Evolutionary conservation across 768 basidiomycete species (phyloP).

Genomic region (Boletus subparvulus): DNA sequence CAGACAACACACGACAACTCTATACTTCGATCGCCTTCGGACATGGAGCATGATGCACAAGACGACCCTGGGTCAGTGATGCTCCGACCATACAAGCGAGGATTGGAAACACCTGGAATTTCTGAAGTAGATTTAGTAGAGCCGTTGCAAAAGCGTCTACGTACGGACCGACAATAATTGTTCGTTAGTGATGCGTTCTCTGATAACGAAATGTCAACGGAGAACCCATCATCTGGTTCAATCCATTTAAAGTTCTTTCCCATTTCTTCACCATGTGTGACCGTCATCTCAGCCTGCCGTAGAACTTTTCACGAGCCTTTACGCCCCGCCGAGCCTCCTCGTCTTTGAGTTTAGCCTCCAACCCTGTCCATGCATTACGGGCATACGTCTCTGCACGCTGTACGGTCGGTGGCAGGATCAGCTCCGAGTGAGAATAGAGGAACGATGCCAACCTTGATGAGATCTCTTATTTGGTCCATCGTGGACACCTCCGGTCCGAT

Average conservation of each 20-base stretch:
- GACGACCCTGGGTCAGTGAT: background rate
- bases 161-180: background rate
- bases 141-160: background rate
- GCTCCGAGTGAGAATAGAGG: background rate
- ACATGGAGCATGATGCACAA: no score
- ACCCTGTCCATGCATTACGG: slow-evolving; percentile 48
- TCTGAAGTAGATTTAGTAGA: background rate
- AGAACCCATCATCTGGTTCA: slow-evolving; percentile 1
- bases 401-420: slow-evolving; percentile 46
- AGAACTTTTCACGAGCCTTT: slow-evolving; percentile 58
- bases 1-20: background rate
- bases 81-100: background rate
- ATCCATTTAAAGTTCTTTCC: slow-evolving; percentile 35
- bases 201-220: no score
- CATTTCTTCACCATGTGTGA: slow-evolving; percentile 25
- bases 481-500: slow-evolving; percentile 63
- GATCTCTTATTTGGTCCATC: slow-evolving; percentile 44
- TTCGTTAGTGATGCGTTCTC: no score
- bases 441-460: slow-evolving; percentile 50
- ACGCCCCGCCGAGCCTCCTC: slow-evolving; percentile 60
- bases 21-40: no score
- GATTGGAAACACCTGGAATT: background rate
- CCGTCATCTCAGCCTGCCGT: slow-evolving; percentile 21
- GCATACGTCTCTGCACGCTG: slow-evolving; percentile 72
- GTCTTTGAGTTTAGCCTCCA: slow-evolving; percentile 65